A percentile compares a stretch with the other conserved stretches of the same genome.
Evolutionary conservation across 768 basidiomycete genomes (phyloP).

Genomic region (Exidia glandulosa): DNA sequence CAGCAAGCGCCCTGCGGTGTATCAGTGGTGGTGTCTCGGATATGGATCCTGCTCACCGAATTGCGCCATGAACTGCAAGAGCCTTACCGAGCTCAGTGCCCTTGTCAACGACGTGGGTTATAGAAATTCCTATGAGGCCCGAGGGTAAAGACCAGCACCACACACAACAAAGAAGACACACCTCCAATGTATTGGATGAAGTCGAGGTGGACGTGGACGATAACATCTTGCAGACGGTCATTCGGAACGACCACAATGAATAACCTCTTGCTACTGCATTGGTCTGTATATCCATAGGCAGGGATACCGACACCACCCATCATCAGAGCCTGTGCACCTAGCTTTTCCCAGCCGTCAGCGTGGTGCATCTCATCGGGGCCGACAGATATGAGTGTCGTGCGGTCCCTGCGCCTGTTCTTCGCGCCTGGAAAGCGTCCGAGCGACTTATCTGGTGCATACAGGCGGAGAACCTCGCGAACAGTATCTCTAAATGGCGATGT

Average conservation of each 20-base stretch:
- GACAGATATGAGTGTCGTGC: neutral
- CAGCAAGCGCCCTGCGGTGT: neutral
- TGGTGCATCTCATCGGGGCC: neutral
- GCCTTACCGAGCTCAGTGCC: slow-evolving; percentile 22
- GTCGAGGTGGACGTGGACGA: slow-evolving; percentile 25
- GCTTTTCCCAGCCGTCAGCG: slow-evolving; percentile 22
- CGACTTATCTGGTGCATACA: neutral
- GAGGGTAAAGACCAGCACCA: neutral
- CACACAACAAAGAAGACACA: slow-evolving; percentile 7
- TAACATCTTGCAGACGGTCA: slow-evolving; percentile 9
- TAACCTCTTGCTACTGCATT: slow-evolving; percentile 13
- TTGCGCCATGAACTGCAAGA: slow-evolving; percentile 8
- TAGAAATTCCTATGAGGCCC: slow-evolving; percentile 13
- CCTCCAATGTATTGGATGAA: slow-evolving; percentile 17
- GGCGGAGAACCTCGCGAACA: neutral
- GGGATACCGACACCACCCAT: slow-evolving; percentile 21
- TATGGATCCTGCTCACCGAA: slow-evolving; percentile 1
- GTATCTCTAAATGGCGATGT: neutral
- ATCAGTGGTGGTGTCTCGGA: neutral
- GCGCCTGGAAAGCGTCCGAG: neutral
- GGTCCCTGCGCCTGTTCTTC: neutral
- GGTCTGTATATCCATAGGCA: slow-evolving; percentile 21
- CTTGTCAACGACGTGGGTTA: slow-evolving; percentile 19
- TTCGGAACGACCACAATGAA: slow-evolving; percentile 17
- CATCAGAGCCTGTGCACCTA: slow-evolving; percentile 13